Percentiles rank a stretch among this genome's conserved stretches.
Evolutionary conservation across 140 eudicot genomes (phyloP).

Genomic region (Stevia rebaudiana): DNA sequence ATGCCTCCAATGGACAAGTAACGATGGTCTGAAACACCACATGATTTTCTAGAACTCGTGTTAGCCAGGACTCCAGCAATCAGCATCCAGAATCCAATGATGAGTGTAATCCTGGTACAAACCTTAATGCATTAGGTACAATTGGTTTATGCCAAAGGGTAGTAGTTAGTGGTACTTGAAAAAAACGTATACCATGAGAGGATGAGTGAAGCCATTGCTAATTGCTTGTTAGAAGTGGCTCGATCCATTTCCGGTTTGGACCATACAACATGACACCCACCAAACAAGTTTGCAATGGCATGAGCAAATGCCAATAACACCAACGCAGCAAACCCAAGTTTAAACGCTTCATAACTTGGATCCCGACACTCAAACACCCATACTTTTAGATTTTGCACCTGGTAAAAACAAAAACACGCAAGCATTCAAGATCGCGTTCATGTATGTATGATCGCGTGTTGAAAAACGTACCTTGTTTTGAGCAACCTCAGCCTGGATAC

Average conservation of each 20-base stretch:
- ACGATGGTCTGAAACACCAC: constrained; percentile 67
- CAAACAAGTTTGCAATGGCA: constrained; percentile 54
- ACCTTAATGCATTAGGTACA: constrained; percentile 9
- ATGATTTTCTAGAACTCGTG: constrained; percentile 50
- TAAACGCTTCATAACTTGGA: constrained; percentile 82
- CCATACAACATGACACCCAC: constrained; percentile 61
- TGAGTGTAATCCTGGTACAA: constrained; percentile 56
- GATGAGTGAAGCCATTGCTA: constrained; percentile 71
- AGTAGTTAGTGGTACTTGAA: background rate
- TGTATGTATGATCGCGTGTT: too few relatives aligned
- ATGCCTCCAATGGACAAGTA: constrained; percentile 77
- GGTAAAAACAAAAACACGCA: background rate
- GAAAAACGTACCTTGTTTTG: constrained; percentile 59
- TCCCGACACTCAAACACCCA: constrained; percentile 75
- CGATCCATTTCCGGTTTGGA: constrained; percentile 55
- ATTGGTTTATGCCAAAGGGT: background rate
- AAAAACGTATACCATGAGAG: constrained; percentile 53
- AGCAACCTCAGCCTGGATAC: constrained; percentile 72
- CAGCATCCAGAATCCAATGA: constrained; percentile 59
- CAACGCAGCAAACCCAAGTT: constrained; percentile 67
- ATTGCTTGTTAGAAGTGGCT: constrained; percentile 69
- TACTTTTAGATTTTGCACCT: constrained; percentile 51
- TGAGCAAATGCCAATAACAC: constrained; percentile 59
- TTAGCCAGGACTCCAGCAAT: constrained; percentile 63
- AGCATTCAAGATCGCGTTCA: background rate